These are phyloP conservation scores for Agarophyton chilense DNA, from an alignment of 23 red algal species.

Conservation along the genomic window DNA sequence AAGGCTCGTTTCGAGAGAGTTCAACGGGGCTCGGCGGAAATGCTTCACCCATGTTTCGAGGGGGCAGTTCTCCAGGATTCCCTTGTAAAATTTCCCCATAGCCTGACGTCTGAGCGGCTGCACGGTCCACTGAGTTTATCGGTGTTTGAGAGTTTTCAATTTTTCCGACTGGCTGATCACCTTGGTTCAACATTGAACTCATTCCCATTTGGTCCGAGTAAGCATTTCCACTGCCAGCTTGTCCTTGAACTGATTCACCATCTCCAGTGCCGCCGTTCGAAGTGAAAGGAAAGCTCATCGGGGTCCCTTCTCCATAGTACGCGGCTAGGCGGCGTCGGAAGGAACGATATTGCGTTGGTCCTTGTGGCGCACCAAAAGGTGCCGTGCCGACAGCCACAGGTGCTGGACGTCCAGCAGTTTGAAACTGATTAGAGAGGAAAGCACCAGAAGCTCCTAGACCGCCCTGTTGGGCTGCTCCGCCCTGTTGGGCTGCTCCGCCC, in stretches of 20 bases:
- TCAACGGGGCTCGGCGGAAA: background rate
- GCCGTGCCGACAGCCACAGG: background rate
- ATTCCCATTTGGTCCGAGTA: background rate
- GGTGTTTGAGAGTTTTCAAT: background rate
- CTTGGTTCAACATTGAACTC: background rate
- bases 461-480: background rate
- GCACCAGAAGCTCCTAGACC: background rate
- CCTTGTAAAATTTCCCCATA: background rate
- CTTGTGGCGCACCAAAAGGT: background rate
- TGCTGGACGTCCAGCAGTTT: background rate
- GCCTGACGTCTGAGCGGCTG: background rate
- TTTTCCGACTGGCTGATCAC: background rate
- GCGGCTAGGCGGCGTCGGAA: slow-evolving; percentile 20
- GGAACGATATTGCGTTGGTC: background rate
- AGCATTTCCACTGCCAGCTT: background rate
- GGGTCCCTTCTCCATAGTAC: slow-evolving; percentile 3
- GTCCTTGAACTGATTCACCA: background rate
- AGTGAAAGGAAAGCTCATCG: background rate
- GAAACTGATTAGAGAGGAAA: background rate
- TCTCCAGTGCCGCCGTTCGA: background rate
- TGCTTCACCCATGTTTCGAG: background rate
- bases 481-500: background rate
- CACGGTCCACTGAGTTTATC: background rate
- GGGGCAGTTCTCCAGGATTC: background rate
- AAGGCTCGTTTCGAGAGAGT: background rate